Conservation (phyloP, 371 early-diverging fungal species). For the Mucor circinelloides region DNA sequence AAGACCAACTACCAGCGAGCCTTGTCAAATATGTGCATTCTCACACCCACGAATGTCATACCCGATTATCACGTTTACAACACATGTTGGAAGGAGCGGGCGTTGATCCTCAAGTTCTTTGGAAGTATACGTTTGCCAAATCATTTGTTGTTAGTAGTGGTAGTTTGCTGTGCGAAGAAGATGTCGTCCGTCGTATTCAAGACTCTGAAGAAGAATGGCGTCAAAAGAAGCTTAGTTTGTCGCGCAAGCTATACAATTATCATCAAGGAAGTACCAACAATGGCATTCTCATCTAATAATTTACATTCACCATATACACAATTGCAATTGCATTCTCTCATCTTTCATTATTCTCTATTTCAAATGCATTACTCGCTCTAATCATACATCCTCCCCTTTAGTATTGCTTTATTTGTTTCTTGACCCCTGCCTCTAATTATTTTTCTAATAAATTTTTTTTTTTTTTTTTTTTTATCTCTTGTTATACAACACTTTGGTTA, state of each 20-base stretch:
- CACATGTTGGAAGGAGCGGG: constrained; percentile 50
- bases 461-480: not conserved
- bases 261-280: not conserved
- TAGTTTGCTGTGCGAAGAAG: constrained; percentile 43
- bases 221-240: constrained; percentile 27
- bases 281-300: constrained; percentile 4
- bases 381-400: not conserved
- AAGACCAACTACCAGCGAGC: constrained; percentile 7
- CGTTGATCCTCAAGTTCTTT: constrained; percentile 43
- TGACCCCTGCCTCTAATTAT: not conserved
- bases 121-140: constrained; percentile 54
- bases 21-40: constrained; percentile 38
- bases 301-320: not conserved
- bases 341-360: not conserved
- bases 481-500: not conserved
- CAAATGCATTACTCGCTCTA: not conserved
- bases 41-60: constrained; percentile 49
- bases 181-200: constrained; percentile 49
- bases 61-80: constrained; percentile 39
- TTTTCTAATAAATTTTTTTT: not conserved
- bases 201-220: constrained; percentile 50
- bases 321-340: constrained; percentile 1
- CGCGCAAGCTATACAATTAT: not conserved
- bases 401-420: not conserved
- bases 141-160: constrained; percentile 44